Base-by-base conservation (phyloP, 257 asterid species). In the Petrea volubilis region DNA sequence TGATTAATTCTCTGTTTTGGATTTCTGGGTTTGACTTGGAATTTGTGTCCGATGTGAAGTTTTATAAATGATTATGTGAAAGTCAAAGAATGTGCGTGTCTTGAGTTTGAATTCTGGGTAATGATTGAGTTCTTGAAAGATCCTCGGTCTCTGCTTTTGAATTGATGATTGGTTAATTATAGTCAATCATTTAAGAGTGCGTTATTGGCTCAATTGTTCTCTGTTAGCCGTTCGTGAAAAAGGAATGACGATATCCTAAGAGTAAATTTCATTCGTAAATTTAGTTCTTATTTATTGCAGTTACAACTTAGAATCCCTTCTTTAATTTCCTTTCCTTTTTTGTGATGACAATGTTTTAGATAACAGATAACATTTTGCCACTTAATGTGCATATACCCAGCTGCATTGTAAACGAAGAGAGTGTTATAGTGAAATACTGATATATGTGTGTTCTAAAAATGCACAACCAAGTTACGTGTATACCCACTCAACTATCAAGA, bases 1-100 rank as follows among this genome's bases (percentile, higher is more conserved):
- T n/a, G 41, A 51, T 40, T 62, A 13, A 51, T 53, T 63, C 34
- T 18, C 34, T 14, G 11, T 21, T 47, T 65, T 51, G 29, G 21
- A 3, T 46, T n/a, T 75, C 40, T 70, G 47, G 67, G 67, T 71
- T 52, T 36, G 33, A 44, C 40, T 64, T 74, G 24, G 20, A 47
- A 47, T 47, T 47, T n/a, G 8, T 47, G 55, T 62, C 20, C 13
- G 47, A 74, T 50, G 43, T 60, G 66, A 18, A 28, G 43, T 61
- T 67, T 38, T 14, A 21, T 18, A 24, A 73, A 44, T 31, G 41
- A 20, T 18, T n/a, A 34, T 17, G 13, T 11, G 23, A 2, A 15
- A 6, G 27, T 51, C 21, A 21, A 53, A 40, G 52, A 46, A 20
- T 44, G 38, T 20, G n/a, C n/a, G n/a, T n/a, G 33, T 47, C 15